Percentiles rank a stretch among this genome's conserved stretches.
These are phyloP conservation scores for Gilbertella persicaria DNA, from an alignment of 371 early-diverging fungal genomes.

Conservation along the genomic window DNA sequence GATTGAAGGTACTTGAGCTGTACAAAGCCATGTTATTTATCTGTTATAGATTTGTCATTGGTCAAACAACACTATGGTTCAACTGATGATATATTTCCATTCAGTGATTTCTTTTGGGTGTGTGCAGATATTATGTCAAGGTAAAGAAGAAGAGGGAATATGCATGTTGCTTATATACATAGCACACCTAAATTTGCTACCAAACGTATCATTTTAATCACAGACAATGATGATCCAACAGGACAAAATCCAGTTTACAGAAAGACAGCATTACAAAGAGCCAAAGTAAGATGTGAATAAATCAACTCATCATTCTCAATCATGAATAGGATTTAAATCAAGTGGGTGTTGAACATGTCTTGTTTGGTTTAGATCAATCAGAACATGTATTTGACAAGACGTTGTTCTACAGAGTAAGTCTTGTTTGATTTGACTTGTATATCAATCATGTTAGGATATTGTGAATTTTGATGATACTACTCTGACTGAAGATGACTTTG, in stretches of 20 bases:
- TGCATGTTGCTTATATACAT: background rate
- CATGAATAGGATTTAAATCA: constrained; percentile 49
- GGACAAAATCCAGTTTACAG: constrained; percentile 40
- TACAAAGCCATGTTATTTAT: background rate
- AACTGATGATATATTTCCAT: constrained; percentile 47
- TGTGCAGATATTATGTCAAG: constrained; percentile 46
- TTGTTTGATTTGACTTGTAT: background rate
- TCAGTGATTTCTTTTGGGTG: constrained; percentile 68
- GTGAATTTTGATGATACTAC: background rate
- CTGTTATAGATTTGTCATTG: constrained; percentile 6
- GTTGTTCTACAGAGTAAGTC: constrained; percentile 54
- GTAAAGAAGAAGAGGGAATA: background rate
- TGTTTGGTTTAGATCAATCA: constrained; percentile 56
- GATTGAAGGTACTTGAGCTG: constrained; percentile 43
- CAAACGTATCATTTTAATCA: constrained; percentile 69
- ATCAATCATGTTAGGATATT: background rate
- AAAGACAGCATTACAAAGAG: constrained; percentile 58
- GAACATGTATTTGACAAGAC: constrained; percentile 45
- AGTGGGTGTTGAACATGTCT: constrained; percentile 54
- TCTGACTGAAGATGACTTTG: background rate
- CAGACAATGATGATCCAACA: constrained; percentile 70
- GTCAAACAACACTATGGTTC: constrained; percentile 56
- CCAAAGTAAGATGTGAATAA: constrained; percentile 33
- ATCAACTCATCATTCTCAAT: background rate
- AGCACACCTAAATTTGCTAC: constrained; percentile 52